These are phyloP conservation scores for Carex scoparia DNA, from an alignment of 176 grass and related monocot species.

Conservation along the genomic window DNA sequence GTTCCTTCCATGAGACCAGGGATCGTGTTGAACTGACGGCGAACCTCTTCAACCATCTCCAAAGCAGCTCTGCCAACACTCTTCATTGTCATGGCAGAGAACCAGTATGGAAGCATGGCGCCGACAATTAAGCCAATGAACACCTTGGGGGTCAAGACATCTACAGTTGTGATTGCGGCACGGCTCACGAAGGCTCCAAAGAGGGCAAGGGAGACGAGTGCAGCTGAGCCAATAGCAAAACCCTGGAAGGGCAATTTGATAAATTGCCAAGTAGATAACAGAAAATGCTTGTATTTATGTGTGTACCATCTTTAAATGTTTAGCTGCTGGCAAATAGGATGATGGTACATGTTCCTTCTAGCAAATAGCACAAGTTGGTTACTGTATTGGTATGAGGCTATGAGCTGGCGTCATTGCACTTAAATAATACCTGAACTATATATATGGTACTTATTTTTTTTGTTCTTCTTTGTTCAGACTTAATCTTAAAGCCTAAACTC, in stretches of 20 bases:
- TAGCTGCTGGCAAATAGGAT: background rate
- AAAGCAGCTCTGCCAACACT: conserved; percentile 86
- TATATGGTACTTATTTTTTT: background rate
- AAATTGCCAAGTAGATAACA: background rate
- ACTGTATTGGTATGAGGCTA: background rate
- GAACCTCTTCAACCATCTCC: conserved; percentile 94
- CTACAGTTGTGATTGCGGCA: conserved; percentile 55
- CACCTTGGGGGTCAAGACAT: conserved; percentile 82
- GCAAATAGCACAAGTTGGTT: background rate
- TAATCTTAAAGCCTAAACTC: background rate
- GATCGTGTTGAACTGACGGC: conserved; percentile 79
- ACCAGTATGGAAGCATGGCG: conserved; percentile 93
- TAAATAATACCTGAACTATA: background rate
- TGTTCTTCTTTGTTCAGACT: background rate
- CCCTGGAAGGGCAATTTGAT: conserved; percentile 39
- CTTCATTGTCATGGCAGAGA: conserved; percentile 98
- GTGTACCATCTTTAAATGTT: background rate
- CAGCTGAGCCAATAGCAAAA: conserved; percentile 88
- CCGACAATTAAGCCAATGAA: conserved; percentile 88
- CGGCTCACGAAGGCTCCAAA: conserved; percentile 93
- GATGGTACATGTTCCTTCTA: background rate
- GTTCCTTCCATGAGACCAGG: conserved; percentile 88
- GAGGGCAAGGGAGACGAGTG: conserved; percentile 87
- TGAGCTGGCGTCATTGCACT: background rate
- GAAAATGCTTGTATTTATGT: background rate